Evolutionary conservation across 345 rosid genomes (phyloP).

Genomic region (Melastoma malabathricum): DNA sequence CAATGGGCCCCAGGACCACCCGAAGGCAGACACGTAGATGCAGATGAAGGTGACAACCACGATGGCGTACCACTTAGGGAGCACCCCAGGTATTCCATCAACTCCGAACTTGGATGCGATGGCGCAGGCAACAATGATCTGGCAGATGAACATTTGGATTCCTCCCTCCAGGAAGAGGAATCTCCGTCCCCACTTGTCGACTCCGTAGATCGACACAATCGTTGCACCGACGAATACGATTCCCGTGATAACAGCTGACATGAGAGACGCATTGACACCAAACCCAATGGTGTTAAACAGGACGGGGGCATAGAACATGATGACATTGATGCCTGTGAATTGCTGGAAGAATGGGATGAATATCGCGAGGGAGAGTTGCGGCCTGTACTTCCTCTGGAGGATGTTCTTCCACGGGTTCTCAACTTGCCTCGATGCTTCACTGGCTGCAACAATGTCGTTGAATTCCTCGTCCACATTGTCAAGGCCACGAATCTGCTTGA

Average conservation of each 20-base stretch:
- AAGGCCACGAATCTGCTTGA: slow-evolving; percentile 5
- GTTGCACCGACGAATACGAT: slow-evolving; percentile 48
- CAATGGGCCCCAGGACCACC: slow-evolving; percentile 94
- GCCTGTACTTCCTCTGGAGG: slow-evolving; percentile 60
- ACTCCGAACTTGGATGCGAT: slow-evolving; percentile 65
- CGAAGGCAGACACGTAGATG: slow-evolving; percentile 57
- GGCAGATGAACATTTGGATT: slow-evolving; percentile 61
- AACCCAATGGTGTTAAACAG: slow-evolving; percentile 68
- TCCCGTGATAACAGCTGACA: slow-evolving; percentile 81
- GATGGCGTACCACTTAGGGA: slow-evolving; percentile 66
- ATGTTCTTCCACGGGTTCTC: slow-evolving; percentile 25
- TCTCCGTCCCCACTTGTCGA: slow-evolving; percentile 72
- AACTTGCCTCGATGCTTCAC: slow-evolving; percentile 4
- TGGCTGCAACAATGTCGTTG: slow-evolving; percentile 3
- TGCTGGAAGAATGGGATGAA: slow-evolving; percentile 76
- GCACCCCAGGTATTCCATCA: slow-evolving; percentile 36
- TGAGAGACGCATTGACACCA: slow-evolving; percentile 46
- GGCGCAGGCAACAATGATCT: slow-evolving; percentile 48
- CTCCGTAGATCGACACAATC: slow-evolving; percentile 52
- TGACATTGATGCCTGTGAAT: slow-evolving; percentile 66
- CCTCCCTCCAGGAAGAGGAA: slow-evolving; percentile 70
- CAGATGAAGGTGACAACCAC: slow-evolving; percentile 71
- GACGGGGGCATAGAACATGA: slow-evolving; percentile 93
- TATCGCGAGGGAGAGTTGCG: slow-evolving; percentile 56
- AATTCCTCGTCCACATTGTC: slow-evolving; percentile 7